phyloP scores from a whole-genome alignment of 805 yeast genomes.

The Yamadazyma insecticola region DNA sequence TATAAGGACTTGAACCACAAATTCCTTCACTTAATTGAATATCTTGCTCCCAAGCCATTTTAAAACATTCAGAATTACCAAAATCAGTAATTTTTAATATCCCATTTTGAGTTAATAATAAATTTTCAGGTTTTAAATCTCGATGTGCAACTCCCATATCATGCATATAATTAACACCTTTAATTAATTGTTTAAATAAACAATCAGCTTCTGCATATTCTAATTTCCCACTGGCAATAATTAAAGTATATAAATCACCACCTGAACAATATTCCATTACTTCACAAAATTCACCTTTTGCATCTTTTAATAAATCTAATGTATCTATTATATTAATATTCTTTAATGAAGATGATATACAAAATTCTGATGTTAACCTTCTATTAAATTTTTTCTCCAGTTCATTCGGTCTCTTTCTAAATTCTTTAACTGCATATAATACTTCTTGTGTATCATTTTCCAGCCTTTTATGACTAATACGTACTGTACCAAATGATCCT shows the following conservation, averaged over 20 bases:
- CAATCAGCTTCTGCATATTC: slow-evolving; percentile 87
- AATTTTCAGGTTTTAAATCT: slow-evolving; percentile 85
- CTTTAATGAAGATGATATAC: slow-evolving; percentile 73
- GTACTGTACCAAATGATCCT: slow-evolving; percentile 91
- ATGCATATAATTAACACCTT: slow-evolving; percentile 87
- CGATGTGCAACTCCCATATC: slow-evolving; percentile 86
- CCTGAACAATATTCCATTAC: slow-evolving; percentile 85
- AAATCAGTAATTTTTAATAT: slow-evolving; percentile 80
- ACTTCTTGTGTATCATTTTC: slow-evolving; percentile 25
- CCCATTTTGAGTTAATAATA: slow-evolving; percentile 69
- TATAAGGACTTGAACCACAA: slow-evolving; percentile 84
- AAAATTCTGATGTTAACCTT: slow-evolving; percentile 75
- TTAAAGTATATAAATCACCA: slow-evolving; percentile 73
- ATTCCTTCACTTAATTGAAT: slow-evolving; percentile 70
- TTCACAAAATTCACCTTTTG: slow-evolving; percentile 77
- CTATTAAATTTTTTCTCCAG: slow-evolving; percentile 63
- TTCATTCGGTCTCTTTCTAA: slow-evolving; percentile 58
- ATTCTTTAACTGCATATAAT: slow-evolving; percentile 84
- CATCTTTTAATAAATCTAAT: slow-evolving; percentile 72
- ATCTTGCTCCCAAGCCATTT: slow-evolving; percentile 78
- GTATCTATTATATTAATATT: slow-evolving; percentile 77
- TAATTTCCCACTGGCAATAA: slow-evolving; percentile 70
- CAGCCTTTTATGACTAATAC: slow-evolving; percentile 73
- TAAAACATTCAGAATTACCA: slow-evolving; percentile 79
- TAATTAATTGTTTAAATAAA: slow-evolving; percentile 76